Conservation (phyloP, 768 basidiomycete genomes). For the Leucocoprinus birnbaumii region DNA sequence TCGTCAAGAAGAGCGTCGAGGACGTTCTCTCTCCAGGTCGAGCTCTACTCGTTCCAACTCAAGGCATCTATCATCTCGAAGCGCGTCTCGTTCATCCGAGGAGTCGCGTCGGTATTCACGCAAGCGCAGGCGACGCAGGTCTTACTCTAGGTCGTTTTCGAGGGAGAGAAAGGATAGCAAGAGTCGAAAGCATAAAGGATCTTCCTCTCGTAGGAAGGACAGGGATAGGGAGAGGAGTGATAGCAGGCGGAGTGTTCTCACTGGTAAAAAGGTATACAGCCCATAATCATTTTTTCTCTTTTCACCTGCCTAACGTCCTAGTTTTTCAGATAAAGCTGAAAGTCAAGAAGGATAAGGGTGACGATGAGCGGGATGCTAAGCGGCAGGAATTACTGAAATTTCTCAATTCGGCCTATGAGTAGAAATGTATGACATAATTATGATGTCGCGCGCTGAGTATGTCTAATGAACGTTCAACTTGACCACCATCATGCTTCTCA, state of each 20-base stretch:
- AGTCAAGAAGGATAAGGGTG: conserved; percentile 56
- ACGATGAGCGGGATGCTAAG: conserved; percentile 56
- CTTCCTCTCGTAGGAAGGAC: conserved; percentile 28
- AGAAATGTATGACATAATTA: conserved; percentile 14
- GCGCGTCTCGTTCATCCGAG: background rate
- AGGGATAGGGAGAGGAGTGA: conserved; percentile 30
- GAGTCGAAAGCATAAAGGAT: conserved; percentile 17
- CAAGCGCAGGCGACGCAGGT: conserved; percentile 13
- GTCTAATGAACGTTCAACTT: background rate
- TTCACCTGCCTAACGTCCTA: background rate
- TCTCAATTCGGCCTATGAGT: conserved; percentile 50
- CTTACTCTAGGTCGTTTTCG: conserved; percentile 13
- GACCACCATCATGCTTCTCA: conserved; percentile 30
- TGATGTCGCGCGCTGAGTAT: background rate
- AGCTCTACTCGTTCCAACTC: conserved; percentile 10
- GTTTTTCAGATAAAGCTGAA: conserved; percentile 54
- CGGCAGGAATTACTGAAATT: conserved; percentile 51
- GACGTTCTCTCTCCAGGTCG: conserved; percentile 13
- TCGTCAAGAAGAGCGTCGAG: background rate
- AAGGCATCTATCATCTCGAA: conserved; percentile 2
- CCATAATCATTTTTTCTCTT: background rate
- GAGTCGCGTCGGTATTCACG: conserved; percentile 8
- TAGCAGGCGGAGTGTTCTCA: conserved; percentile 52
- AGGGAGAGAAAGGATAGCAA: conserved; percentile 15
- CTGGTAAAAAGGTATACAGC: conserved; percentile 61